Base-by-base conservation (phyloP, 2,329 filamentous ascomycete species). In the Aspergillus pseudoviridinutans region DNA sequence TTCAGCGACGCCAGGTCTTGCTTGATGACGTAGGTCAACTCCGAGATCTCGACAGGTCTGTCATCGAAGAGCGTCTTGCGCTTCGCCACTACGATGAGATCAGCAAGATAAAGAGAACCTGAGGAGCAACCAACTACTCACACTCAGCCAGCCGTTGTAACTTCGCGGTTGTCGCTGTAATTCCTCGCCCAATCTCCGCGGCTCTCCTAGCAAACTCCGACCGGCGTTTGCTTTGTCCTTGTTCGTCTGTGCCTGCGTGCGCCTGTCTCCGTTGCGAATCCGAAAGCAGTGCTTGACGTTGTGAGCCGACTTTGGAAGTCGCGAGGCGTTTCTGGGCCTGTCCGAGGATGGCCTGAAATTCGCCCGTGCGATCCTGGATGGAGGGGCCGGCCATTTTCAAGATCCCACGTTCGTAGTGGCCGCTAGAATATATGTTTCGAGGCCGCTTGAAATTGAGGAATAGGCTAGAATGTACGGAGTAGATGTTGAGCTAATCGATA, bases 11-110 rank as follows among this genome's bases (percentile, higher is more conserved):
- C 91, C 53, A 97, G 84, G 70, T 97, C 93, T 80, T 97, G 93
- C 79, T 97, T 97, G 81, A 97, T 97, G 71, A 97, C 90, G 70
- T 92, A 97, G 7, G 92, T 97, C 73, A 97, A 85, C 76, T 97
- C 92, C 74, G 94, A 94, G 74, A 97, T 97, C 77, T 99, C 94
- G 55, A 97, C 90, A 0, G 94, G 92, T 72, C 91, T 86, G 78
- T 99, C 94, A 75, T 99, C 94, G 73, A 99, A 99, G 47, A 99
- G 86, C 9, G 94, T 96, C 77, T 96, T 95, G 69, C 93, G 87
- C 75, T 92, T 93, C n/a, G 94, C 94, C 71, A 99, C 87, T 90
- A 53, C 24, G 53, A 52, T 25, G 12, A 20, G 29, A 55, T 53
- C 55, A 46, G 25, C 49, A 22, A n/a, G 8, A 32, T 58, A 54